These are phyloP conservation scores for Panicum virgatum DNA, from an alignment of 202 grass and related monocot genomes.

Conservation along the genomic window DNA sequence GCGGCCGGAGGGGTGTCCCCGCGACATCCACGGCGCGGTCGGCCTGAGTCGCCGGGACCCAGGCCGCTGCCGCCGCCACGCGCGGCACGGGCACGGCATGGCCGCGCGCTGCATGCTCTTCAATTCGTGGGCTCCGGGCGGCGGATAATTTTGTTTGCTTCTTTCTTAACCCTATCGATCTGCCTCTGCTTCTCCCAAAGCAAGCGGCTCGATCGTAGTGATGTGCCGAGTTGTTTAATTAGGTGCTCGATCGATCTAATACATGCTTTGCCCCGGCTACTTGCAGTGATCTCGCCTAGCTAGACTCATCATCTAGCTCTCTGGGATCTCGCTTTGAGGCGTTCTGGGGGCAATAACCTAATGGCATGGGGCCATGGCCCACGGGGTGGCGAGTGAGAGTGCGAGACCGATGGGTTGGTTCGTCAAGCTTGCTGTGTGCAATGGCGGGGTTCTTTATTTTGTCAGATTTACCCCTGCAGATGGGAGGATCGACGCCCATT, in stretches of 20 bases:
- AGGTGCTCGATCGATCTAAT: neutral
- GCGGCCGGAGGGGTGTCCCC: slow-evolving; percentile 13
- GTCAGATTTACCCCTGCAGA: neutral
- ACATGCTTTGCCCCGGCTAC: slow-evolving; percentile 9
- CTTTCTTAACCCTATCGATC: neutral
- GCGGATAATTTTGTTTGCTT: slow-evolving; percentile 32
- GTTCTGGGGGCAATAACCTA: neutral
- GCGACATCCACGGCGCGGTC: slow-evolving; percentile 29
- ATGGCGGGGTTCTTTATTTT: neutral
- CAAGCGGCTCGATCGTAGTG: neutral
- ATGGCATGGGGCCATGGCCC: neutral
- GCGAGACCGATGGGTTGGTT: slow-evolving; percentile 13
- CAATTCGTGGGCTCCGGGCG: neutral
- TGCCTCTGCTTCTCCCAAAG: slow-evolving; percentile 19
- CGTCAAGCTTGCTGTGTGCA: slow-evolving; percentile 5
- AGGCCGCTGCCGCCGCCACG: slow-evolving; percentile 29
- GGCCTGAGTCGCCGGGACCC: slow-evolving; percentile 31
- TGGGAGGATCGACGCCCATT: neutral
- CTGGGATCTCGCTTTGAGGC: slow-evolving; percentile 48
- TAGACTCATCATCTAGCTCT: neutral
- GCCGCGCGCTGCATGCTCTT: neutral
- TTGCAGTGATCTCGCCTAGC: neutral
- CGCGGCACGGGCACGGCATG: neutral
- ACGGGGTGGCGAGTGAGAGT: neutral
- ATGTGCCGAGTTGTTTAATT: slow-evolving; percentile 17